Base-by-base conservation (phyloP, 441 rosid species). In the Melianthus villosus region DNA sequence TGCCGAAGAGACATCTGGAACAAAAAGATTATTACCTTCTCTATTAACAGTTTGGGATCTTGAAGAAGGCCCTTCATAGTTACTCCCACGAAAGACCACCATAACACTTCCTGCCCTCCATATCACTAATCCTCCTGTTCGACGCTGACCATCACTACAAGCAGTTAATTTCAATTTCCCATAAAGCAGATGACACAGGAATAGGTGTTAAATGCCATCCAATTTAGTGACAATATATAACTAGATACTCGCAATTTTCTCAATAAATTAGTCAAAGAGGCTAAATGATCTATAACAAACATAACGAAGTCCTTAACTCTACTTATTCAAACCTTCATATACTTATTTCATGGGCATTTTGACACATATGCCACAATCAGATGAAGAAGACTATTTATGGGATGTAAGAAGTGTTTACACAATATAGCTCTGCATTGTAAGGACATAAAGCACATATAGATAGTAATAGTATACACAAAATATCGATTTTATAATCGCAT, bases 81-180 rank as follows among this genome's bases (percentile, higher is more conserved):
- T 77, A 51, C 32, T 60, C 19, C 98, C 94, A 22, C 84, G 82
- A 50, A 65, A 89, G 15, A 89, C 96, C 43, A 89, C 71, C 96
- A 84, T 81, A n/a, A 79, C 86, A 65, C 96, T 89, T 49, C 98
- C 96, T 10, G 95, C 80, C 56, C 65, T 75, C 98, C 96, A 89
- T 57, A 80, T 54, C 40, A 84, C 89, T 60, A 77, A 59, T 42
- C 85, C 95, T 44, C 89, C 77, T 16, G 98, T 89, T 55, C 96
- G 81, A 34, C 84, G 82, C 98, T 89, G 95, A 55, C 25, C 63
- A 70, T 62, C 38, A 67, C 42, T 46, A 48, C 38, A 67, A 51
- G 31, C 40, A 54, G 50, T 76, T 50, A 72, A 20, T 44, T 16
- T 28, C 48, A 7, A 16, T 18, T 35, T 35, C 2, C 40, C 40